A percentile compares a stretch with the other conserved stretches of the same genome.
Evolutionary conservation across 1,284 basidiomycete species (phyloP).

Genomic region (Ustilago loliicola): DNA sequence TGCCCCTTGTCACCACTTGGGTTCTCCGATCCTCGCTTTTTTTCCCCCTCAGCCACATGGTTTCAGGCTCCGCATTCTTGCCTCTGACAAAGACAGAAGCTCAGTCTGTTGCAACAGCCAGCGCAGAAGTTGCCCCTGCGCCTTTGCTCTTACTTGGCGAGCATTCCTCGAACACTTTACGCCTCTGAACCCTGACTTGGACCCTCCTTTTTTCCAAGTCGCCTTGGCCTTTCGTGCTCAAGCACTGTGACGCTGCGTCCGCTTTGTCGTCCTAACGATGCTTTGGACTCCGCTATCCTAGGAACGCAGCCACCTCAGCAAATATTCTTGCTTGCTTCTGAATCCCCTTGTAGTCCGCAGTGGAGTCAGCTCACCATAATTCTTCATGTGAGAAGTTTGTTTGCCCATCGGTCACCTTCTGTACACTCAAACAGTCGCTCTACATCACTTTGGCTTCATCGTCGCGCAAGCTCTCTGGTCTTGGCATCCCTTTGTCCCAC

Average conservation of each 20-base stretch:
- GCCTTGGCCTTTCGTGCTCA: background rate
- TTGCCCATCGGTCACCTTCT: conserved; percentile 1
- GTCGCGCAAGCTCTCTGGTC: too few relatives aligned
- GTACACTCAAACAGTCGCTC: too few relatives aligned
- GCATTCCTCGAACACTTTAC: too few relatives aligned
- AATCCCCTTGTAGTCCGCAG: background rate
- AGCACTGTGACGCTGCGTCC: background rate
- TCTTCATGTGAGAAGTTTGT: background rate
- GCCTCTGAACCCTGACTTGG: conserved; percentile 7
- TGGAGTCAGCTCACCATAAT: background rate
- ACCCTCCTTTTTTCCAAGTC: background rate
- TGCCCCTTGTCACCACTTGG: background rate
- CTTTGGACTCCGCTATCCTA: conserved; percentile 4
- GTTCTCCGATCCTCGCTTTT: background rate
- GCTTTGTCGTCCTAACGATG: background rate
- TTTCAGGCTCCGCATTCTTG: conserved; percentile 12
- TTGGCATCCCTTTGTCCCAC: too few relatives aligned
- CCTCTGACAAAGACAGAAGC: background rate
- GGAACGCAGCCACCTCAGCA: background rate
- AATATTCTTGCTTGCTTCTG: conserved; percentile 5
- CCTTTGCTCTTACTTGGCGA: too few relatives aligned
- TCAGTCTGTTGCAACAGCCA: background rate
- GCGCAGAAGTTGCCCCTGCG: background rate
- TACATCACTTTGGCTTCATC: too few relatives aligned
- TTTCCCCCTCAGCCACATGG: conserved; percentile 12